A percentile compares a stretch with the other conserved stretches of the same genome.
phyloP scores from a whole-genome alignment of 73 alveolate species.

The Paramecium primaurelia region DNA sequence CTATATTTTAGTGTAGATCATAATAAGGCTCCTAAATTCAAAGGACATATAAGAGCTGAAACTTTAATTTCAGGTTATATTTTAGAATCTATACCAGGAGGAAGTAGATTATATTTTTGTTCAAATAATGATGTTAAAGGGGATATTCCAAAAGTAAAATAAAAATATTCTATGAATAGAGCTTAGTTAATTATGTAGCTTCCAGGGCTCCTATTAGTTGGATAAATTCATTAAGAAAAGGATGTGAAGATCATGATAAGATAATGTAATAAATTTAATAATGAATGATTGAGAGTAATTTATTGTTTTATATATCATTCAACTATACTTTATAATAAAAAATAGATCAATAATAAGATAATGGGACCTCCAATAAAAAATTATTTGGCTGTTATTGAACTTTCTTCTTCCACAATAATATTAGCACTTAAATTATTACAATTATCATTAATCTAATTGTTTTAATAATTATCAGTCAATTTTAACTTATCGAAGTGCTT shows the following conservation, averaged over 20 bases:
- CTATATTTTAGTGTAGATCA: conserved; percentile 59
- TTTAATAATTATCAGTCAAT: background rate
- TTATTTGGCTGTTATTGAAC: background rate
- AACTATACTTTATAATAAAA: background rate
- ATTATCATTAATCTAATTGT: background rate
- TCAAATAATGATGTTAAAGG: conserved; percentile 65
- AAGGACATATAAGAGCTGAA: conserved; percentile 59
- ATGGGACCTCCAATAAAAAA: background rate
- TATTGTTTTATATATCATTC: background rate
- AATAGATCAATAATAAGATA: background rate
- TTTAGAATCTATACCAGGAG: conserved; percentile 43
- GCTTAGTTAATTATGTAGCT: conserved; percentile 56
- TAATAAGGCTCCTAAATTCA: conserved; percentile 44
- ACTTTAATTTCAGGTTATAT: conserved; percentile 63
- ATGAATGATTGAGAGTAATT: background rate
- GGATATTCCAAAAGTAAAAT: conserved; percentile 44
- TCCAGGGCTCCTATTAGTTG: conserved; percentile 66
- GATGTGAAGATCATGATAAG: conserved; percentile 38
- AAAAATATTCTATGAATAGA: background rate
- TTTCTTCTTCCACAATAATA: background rate
- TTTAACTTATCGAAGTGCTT: background rate
- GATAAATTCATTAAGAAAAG: conserved; percentile 53
- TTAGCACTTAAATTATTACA: background rate
- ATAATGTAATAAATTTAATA: background rate
- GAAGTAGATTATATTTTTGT: conserved; percentile 44